These are phyloP conservation scores for Allomyces macrogynus DNA, from an alignment of 192 early-diverging fungal species.

Conservation along the genomic window DNA sequence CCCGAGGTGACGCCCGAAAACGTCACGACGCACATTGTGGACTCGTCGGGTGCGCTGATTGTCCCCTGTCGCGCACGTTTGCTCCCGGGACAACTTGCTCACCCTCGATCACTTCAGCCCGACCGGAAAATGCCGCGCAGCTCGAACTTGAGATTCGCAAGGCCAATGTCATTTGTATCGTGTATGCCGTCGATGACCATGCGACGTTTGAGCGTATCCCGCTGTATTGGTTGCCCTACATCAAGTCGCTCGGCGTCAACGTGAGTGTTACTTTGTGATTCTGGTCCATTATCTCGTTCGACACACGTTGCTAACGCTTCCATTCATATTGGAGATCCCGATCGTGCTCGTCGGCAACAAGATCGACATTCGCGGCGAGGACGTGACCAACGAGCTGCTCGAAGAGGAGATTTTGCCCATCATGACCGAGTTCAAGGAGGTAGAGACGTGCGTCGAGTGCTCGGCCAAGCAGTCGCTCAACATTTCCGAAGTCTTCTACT, in stretches of 20 bases:
- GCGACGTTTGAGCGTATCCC: slow-evolving; percentile 69
- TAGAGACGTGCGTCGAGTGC: slow-evolving; percentile 97
- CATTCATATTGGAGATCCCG: slow-evolving; percentile 31
- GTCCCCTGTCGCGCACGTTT: not conserved
- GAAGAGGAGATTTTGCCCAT: slow-evolving; percentile 91
- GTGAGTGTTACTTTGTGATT: slow-evolving; percentile 18
- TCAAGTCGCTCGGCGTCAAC: slow-evolving; percentile 78
- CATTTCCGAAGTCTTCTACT: slow-evolving; percentile 99
- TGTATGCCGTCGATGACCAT: slow-evolving; percentile 74
- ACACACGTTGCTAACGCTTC: too few relatives aligned
- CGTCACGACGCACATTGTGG: slow-evolving; percentile 92
- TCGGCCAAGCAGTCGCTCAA: slow-evolving; percentile 87
- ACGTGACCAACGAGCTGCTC: slow-evolving; percentile 58
- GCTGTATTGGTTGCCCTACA: slow-evolving; percentile 81
- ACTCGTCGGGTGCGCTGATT: slow-evolving; percentile 57
- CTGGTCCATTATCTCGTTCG: not conserved
- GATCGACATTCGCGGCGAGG: slow-evolving; percentile 68
- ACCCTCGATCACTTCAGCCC: slow-evolving; percentile 24
- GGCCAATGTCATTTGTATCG: slow-evolving; percentile 95
- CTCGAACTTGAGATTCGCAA: slow-evolving; percentile 86
- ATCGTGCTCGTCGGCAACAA: slow-evolving; percentile 88
- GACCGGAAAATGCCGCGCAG: slow-evolving; percentile 67
- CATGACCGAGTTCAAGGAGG: slow-evolving; percentile 99
- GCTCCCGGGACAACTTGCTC: not conserved
- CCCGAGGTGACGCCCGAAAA: slow-evolving; percentile 92